Evolutionary conservation across 176 grass and related monocot species (phyloP), one percentile per base, ranked within the genome.

Genomic region (Carex kokanica): DNA sequence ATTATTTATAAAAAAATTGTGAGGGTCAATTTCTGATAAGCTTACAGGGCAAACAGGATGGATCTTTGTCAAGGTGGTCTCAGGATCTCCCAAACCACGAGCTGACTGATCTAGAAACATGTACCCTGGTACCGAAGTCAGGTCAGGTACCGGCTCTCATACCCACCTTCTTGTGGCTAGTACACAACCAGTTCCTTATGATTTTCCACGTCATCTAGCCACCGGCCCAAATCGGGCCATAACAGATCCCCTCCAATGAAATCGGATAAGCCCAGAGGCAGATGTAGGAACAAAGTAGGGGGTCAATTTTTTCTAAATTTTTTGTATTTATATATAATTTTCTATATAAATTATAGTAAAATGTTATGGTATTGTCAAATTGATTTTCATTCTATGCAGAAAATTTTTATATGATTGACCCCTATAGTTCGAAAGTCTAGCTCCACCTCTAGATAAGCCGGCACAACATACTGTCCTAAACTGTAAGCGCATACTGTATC

Each of bases 81-180:
- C 92, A 2, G 87, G 95, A 71, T 98, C 95, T 78, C 92, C 95
- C 71, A 94, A 88, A 8, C 95, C 90, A 53, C 89, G 95, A 64
- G 95, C 92, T 11, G 95, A 80, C 72, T 94, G 82, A 88, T 98
- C 90, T 74, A 98, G 88, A 86, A 98, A 98, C 66, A 87, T 88
- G 65, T 98, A 98, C 0, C 95, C 81, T 94, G 27, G 85, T 94
- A 93, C 25, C 89, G 88, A 84, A 98, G 95, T 25, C 79, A 88
- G 89, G 74, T 91, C 36, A 98, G 92, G 87, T 98, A 98, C 10
- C 92, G 90, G 20, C 95, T 92, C 86, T 98, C 95, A 75, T 98
- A 98, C 14, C 95, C 95, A 81, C 95, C 95, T 90, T 98, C 95
- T 80, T 98, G 95, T 68, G 90, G 92, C 40, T 90, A 78, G 92